These are phyloP conservation scores for Styphnolobium japonicum DNA, from an alignment of 306 rosid species.

Conservation along the genomic window DNA sequence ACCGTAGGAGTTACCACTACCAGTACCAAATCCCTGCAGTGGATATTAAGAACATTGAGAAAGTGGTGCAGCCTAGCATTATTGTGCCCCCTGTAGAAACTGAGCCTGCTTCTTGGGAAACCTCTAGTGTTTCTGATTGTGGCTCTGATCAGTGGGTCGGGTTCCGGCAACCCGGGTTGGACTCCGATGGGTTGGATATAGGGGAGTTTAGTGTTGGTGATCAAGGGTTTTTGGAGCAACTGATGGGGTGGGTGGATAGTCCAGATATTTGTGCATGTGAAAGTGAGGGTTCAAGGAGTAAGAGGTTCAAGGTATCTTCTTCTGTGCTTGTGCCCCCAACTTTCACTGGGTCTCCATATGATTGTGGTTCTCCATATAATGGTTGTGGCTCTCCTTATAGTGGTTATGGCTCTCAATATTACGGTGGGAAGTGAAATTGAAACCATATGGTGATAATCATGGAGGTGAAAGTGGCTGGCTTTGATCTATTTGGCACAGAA, in stretches of 20 bases:
- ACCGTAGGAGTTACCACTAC: conserved; percentile 44
- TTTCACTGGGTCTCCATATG: conserved; percentile 36
- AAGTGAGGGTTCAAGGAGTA: conserved; percentile 52
- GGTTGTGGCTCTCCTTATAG: neutral
- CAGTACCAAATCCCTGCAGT: conserved; percentile 42
- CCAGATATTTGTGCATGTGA: conserved; percentile 31
- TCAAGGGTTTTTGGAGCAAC: conserved; percentile 54
- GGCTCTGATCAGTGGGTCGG: conserved; percentile 63
- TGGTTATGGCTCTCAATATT: conserved; percentile 31
- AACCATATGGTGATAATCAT: neutral
- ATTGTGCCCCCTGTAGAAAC: conserved; percentile 57
- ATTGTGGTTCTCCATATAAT: conserved; percentile 34
- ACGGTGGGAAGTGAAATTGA: conserved; percentile 21
- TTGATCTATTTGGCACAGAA: neutral
- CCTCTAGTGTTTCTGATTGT: conserved; percentile 51
- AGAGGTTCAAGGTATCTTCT: conserved; percentile 89
- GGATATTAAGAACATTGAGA: conserved; percentile 50
- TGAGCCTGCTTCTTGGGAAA: conserved; percentile 47
- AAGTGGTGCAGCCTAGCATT: conserved; percentile 79
- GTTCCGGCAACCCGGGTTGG: conserved; percentile 43
- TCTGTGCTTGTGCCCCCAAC: conserved; percentile 45
- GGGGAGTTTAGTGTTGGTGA: conserved; percentile 48
- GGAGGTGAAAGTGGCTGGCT: neutral
- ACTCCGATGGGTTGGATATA: conserved; percentile 53
- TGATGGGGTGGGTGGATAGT: conserved; percentile 66